Base-by-base conservation (phyloP, 106 monocot species). In the Chionographis japonica region DNA sequence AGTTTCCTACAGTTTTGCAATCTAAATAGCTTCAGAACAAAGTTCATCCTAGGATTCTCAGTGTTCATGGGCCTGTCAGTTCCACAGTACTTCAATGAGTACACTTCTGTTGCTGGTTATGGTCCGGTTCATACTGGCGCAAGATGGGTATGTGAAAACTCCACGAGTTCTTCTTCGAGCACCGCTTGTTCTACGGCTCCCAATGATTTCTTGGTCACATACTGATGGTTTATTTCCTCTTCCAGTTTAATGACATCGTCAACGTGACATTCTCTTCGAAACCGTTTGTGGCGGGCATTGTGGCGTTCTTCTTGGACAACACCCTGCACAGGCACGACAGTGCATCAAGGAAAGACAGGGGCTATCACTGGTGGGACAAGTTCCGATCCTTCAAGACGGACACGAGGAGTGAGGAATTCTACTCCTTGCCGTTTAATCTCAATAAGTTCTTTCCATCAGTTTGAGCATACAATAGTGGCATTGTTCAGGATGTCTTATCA, bases 31-130 rank as follows among this genome's bases (percentile, higher is more conserved):
- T 97, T 92, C 80, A 69, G 95, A 67, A 97, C 92, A 20, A 89
- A 86, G 69, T 97, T 97, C 82, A 97, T 97, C 58, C 49, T 97
- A 3, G 95, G 95, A 11, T 89, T 97, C 68, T 89, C 95, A 42
- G 4, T 97, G 17, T 97, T 97, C 66, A 82, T 97, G 88, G 95
- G 91, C 36, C 58, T 97, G 42, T 97, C 95, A 7, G 82, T 97
- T 67, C 92, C 95, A 15, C 95, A 97, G 16, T 97, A 97, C 82
- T 97, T 97, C 84, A 97, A 97, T 5, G 95, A 97, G 66, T 97
- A 97, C 81, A 97, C 95, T 11, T 80, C 95, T 18, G 95, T 92
- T 60, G 95, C 95, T 60, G 86, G 95, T 65, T 97, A 86, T 77
- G 95, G 92, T 38, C 92, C 95, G 15, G 89, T 89, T 59, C 95